These are phyloP conservation scores for Coemansia sp. DNA, from an alignment of 192 early-diverging fungal genomes.

Conservation along the genomic window DNA sequence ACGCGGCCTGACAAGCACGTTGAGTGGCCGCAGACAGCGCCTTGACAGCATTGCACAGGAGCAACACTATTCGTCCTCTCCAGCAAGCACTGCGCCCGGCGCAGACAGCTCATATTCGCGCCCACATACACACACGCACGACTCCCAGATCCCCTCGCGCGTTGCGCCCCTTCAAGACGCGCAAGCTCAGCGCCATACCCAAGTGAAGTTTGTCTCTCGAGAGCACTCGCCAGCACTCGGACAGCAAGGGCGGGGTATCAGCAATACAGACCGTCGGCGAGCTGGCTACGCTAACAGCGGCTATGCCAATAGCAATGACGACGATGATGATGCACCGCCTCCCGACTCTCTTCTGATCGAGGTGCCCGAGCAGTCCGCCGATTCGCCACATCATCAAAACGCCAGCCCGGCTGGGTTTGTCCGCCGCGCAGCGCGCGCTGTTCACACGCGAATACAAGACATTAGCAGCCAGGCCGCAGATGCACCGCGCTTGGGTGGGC, in stretches of 20 bases:
- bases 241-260: neutral
- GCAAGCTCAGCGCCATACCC: neutral
- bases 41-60: slow-evolving; percentile 21
- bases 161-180: neutral
- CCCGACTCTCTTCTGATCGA: slow-evolving; percentile 50
- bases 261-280: neutral
- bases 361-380: slow-evolving; percentile 6
- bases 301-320: neutral
- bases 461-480: slow-evolving; percentile 42
- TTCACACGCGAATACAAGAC: slow-evolving; percentile 45
- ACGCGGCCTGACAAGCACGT: slow-evolving; percentile 46
- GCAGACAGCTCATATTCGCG: slow-evolving; percentile 7
- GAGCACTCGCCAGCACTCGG: slow-evolving; percentile 1
- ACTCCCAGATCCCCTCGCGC: slow-evolving; percentile 18
- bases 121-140: slow-evolving; percentile 15
- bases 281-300: neutral
- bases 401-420: slow-evolving; percentile 34
- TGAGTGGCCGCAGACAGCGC: slow-evolving; percentile 44
- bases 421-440: slow-evolving; percentile 44
- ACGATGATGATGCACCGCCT: slow-evolving; percentile 35
- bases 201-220: neutral
- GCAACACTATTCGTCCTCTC: slow-evolving; percentile 1
- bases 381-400: neutral
- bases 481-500: slow-evolving; percentile 25
- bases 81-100: slow-evolving; percentile 23